Base-by-base conservation (phyloP, 257 asterid genomes). In the Penstemon davidsonii region DNA sequence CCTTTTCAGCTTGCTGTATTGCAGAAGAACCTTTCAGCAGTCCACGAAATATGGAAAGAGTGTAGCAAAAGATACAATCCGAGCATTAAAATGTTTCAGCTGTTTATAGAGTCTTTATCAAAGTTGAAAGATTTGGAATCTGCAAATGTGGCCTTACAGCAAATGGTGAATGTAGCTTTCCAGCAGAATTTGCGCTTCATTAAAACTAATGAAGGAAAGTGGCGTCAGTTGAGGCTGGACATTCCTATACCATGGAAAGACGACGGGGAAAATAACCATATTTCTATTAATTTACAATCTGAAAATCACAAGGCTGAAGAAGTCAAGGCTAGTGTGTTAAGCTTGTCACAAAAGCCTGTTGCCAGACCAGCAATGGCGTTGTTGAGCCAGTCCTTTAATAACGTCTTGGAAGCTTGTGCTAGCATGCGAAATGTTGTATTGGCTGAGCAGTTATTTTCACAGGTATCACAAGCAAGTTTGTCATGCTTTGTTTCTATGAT, bases 1-100 rank as follows among this genome's bases (percentile, higher is more conserved):
- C 79, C 62, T 75, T 78, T 82, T 83, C 96, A 92, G 96, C 92
- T 89, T 84, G 96, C 96, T 86, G 98, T 92, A 76, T 68, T 83
- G 83, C 84, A 79, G 83, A 77, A 79, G 79, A 82, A 87, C 72
- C 76, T 87, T 70, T 64, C 88, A 65, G 86, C 86, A 43, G 96
- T 81, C 55, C 92, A 68, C 67, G 79, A 82, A 65, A 83, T 89
- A 65, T 92, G 96, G 98, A 86, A 83, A 79, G 96, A 92, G 73
- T 87, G 79, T 75, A 70, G 66, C 73, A 84, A 76, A 64, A 70
- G 61, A 77, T 76, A 82, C 76, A 80, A 78, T 70, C 75, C 77
- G 68, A 86, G 85, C 81, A 63, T 81, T 74, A 70, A 81, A 59
- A 80, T 83, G 60, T 88, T 92, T 71, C 79, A 88, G 57, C 86